Evolutionary conservation across 108 stramenopile species (phyloP).

Genomic region (Seminavis robusta): DNA sequence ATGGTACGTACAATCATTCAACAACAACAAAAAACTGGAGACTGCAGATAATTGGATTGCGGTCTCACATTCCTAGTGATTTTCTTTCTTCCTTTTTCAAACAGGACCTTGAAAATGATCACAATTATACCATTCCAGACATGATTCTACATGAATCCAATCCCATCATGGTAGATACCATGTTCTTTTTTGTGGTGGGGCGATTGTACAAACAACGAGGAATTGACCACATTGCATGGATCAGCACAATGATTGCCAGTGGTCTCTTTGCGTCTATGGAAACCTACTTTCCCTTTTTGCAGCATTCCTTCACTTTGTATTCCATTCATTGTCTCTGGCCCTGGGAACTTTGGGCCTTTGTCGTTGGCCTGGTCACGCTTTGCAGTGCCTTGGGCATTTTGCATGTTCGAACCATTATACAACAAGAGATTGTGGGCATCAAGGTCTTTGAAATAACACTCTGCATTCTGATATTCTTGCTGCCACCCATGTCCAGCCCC

Average conservation of each 20-base stretch:
- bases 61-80: no score
- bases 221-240: slow-evolving; percentile 45
- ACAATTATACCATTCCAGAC: slow-evolving; percentile 32
- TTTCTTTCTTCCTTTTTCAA: no score
- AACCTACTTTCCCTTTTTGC: slow-evolving; percentile 39
- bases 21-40: no score
- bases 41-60: no score
- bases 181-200: slow-evolving; percentile 67
- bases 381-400: slow-evolving; percentile 18
- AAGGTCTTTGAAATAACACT: slow-evolving; percentile 44
- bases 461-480: slow-evolving; percentile 31
- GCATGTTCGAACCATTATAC: slow-evolving; percentile 33
- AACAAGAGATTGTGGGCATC: slow-evolving; percentile 20
- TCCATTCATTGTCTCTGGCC: slow-evolving; percentile 66
- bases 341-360: slow-evolving; percentile 51
- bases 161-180: slow-evolving; percentile 44
- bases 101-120: slow-evolving; percentile 48
- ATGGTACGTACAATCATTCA: no score
- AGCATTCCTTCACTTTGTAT: slow-evolving; percentile 59
- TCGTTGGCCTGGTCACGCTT: slow-evolving; percentile 29
- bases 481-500: slow-evolving; percentile 27
- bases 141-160: slow-evolving; percentile 51
- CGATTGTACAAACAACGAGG: slow-evolving; percentile 47
- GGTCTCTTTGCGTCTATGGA: slow-evolving; percentile 46
- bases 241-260: slow-evolving; percentile 19